These are phyloP conservation scores for Diophrys appendiculata DNA, from an alignment of 73 alveolate species.

Conservation along the genomic window DNA sequence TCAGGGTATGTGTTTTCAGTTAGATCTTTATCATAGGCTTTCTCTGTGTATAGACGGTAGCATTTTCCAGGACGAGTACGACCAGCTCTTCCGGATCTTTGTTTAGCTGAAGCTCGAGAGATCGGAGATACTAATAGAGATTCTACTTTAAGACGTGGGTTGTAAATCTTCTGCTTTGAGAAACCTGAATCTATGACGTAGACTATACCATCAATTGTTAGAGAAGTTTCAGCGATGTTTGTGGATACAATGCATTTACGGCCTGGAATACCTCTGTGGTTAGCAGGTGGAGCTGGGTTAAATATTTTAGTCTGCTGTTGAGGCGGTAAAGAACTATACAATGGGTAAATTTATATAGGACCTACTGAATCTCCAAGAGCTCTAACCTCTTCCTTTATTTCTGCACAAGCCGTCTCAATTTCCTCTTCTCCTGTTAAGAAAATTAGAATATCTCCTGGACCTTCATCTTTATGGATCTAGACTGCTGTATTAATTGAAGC, in stretches of 20 bases:
- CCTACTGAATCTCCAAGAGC: slow-evolving; percentile 45
- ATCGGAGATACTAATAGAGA: slow-evolving; percentile 95
- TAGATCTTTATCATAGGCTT: slow-evolving; percentile 91
- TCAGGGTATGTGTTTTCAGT: slow-evolving; percentile 98
- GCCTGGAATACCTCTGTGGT: slow-evolving; percentile 80
- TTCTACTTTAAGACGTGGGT: slow-evolving; percentile 99
- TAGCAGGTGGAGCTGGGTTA: slow-evolving; percentile 98
- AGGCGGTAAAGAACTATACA: slow-evolving; percentile 93
- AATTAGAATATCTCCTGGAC: slow-evolving; percentile 95
- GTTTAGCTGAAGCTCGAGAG: slow-evolving; percentile 97
- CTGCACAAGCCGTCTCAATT: slow-evolving; percentile 91
- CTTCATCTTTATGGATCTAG: slow-evolving; percentile 90
- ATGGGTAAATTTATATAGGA: slow-evolving; percentile 6
- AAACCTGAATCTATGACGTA: slow-evolving; percentile 99
- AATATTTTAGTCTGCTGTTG: slow-evolving; percentile 93
- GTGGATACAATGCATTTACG: slow-evolving; percentile 98
- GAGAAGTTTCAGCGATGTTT: slow-evolving; percentile 99
- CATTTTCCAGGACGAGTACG: slow-evolving; percentile 99
- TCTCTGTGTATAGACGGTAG: slow-evolving; percentile 96
- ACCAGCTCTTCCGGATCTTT: slow-evolving; percentile 99
- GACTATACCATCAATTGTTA: slow-evolving; percentile 99
- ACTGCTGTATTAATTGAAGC: slow-evolving; percentile 96
- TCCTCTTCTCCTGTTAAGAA: slow-evolving; percentile 99
- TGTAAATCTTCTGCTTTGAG: slow-evolving; percentile 97
- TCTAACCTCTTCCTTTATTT: slow-evolving; percentile 76